A percentile compares a stretch with the other conserved stretches of the same genome.
Conservation (phyloP, 129 eudicot species). For the Dittrichia graveolens region DNA sequence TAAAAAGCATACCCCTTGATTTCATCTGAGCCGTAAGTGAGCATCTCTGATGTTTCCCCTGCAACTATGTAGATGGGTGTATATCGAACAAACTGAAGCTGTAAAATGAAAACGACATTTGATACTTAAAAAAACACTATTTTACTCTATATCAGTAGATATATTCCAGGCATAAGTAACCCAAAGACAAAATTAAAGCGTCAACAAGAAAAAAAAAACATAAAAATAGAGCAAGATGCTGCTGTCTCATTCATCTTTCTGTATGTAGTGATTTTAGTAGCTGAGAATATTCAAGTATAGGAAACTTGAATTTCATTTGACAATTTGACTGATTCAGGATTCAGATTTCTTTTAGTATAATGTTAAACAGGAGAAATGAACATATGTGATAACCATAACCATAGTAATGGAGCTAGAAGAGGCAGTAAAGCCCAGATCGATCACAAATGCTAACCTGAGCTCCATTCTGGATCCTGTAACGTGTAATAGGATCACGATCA, state of each 20-base stretch:
- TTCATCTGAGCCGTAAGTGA: background rate
- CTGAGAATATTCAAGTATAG: too few species aligned
- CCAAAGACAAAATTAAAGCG: background rate
- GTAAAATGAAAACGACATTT: constrained; percentile 5
- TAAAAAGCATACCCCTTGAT: constrained; percentile 24
- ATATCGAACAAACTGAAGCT: constrained; percentile 41
- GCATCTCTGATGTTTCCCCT: constrained; percentile 27
- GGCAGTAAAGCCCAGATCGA: background rate
- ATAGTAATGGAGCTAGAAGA: background rate
- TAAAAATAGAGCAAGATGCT: too few species aligned
- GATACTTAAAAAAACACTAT: background rate
- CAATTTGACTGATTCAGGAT: background rate
- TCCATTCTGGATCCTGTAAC: constrained; percentile 65
- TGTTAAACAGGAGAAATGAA: background rate
- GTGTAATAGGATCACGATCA: constrained; percentile 48
- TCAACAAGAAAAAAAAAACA: background rate
- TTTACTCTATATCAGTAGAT: background rate
- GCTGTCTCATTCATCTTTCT: too few species aligned
- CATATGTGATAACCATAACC: background rate
- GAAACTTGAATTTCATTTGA: background rate
- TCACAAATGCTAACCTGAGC: constrained; percentile 54
- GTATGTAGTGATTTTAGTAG: too few species aligned
- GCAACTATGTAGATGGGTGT: constrained; percentile 26
- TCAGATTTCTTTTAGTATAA: background rate
- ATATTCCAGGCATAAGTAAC: background rate